A percentile compares a stretch with the other conserved stretches of the same genome.
phyloP scores from a whole-genome alignment of 1,139 yeast genomes.

The Saccharomycopsis crataegensis region DNA sequence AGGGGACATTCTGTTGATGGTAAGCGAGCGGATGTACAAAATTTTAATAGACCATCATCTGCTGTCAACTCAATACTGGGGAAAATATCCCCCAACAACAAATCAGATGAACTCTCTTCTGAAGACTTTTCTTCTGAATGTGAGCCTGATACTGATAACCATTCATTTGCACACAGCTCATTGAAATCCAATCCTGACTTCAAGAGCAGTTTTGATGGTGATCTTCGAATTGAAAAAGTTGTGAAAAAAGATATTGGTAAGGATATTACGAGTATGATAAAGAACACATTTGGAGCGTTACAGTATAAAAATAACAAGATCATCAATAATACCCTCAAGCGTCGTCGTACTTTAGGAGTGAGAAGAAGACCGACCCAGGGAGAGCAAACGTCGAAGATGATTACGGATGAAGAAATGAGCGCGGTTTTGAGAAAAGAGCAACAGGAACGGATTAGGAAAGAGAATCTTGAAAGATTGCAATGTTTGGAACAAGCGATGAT shows the following conservation, averaged over 20 bases:
- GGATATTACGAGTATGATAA: constrained; percentile 19
- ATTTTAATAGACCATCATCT: too few species aligned
- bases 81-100: too few species aligned
- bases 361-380: background rate
- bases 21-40: too few species aligned
- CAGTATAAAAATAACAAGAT: constrained; percentile 15
- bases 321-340: constrained; percentile 15
- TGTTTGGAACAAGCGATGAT: constrained; percentile 1
- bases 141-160: too few species aligned
- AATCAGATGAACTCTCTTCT: too few species aligned
- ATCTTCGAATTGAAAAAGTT: constrained; percentile 16
- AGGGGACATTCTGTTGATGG: too few species aligned
- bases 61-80: too few species aligned
- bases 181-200: too few species aligned
- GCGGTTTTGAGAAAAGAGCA: background rate
- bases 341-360: constrained; percentile 11
- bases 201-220: background rate
- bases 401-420: constrained; percentile 8
- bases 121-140: too few species aligned
- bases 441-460: background rate
- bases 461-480: constrained; percentile 1
- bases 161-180: too few species aligned
- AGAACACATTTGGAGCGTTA: constrained; percentile 17
- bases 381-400: background rate
- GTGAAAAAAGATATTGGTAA: constrained; percentile 12